Base-by-base conservation (phyloP, 345 rosid genomes). In the Brassica rapa region DNA sequence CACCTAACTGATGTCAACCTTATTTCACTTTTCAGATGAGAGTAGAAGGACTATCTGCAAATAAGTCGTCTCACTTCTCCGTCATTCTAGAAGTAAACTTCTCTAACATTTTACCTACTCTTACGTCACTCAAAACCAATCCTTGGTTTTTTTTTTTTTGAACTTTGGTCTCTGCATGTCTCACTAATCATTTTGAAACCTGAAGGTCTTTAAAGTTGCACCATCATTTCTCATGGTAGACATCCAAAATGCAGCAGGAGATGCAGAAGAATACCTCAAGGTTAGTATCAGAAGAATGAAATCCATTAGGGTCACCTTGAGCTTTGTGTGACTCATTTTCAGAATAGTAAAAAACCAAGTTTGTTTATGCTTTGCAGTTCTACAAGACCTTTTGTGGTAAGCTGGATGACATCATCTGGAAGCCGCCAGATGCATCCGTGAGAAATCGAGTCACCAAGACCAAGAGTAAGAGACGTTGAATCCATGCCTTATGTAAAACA, bases 381-480 rank as follows among this genome's bases (percentile, higher is more conserved):
- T 94, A 94, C 88, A 88, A 89, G 88, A 88, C 85, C 30, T 94
- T 94, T 71, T 90, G 86, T 79, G 27, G 90, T 82, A 92, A 94
- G 73, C 97, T 92, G 11, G 97, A 90, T 11, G 97, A 94, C 76
- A 88, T 94, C 70, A 94, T 94, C 74, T 92, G 98, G 98, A 94
- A 86, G 75, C 97, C 93, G 29, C 89, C 91, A 33, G 79, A 72
- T 21, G 89, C 89, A 78, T 82, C 92, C 8, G 82, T 75, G 72
- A 92, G 83, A 83, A 80, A 85, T 49, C 87, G 85, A 84, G 77
- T 88, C 62, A 70, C 85, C 32, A 90, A 87, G 80, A 62, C 91
- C 1, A 92, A 84, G 87, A 84, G 90, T 82, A 90, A 85, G 83
- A 88, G 56, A 77, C 89, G 92, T 49, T 89, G 63, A 80, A 43